Evolutionary conservation across 768 basidiomycete species (phyloP), one percentile per base, ranked within the genome.

Genomic region (Pholiota conissans): DNA sequence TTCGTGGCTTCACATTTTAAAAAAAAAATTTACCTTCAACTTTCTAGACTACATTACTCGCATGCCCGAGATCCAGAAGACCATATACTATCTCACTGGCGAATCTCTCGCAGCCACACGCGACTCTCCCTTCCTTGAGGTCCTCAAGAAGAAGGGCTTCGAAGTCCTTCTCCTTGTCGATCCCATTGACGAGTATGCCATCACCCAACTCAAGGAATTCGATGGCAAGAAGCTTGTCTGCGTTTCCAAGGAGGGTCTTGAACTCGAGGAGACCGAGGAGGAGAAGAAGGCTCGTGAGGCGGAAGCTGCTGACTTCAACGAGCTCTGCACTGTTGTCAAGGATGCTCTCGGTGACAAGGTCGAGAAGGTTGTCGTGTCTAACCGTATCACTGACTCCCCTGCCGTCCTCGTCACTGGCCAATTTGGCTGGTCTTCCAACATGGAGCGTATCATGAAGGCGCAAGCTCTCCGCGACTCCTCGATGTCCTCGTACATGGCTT

Each of bases 381-480:
- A 96, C 86, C 93, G 96, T 76, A 96, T 99, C 79, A 83, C 86
- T 66, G 94, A 96, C 76, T 97, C 95, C 18, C 95, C 95, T 60
- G 98, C 90, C 73, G 96, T 97, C 45, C 88, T 96, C 67, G 95
- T 98, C 70, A 98, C 97, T 58, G 96, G 96, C 56, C 95, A 98
- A 74, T 99, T 98, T 76, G 97, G 96, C 55, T 99, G 96, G 96
- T 97, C 94, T 26, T 95, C 95, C 55, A 98, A 98, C 84, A 98
- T 98, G 96, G 91, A 95, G 75, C 89, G 95, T 75, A 97, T 98
- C 81, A 98, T 98, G 96, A 96, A 96, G 79, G 95, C 96, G 11
- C 95, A 98, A 77, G 95, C 95, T 28, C 86, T 96, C 56, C 91
- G 94, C 61, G 94, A 96, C 73, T 92, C 93, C 16, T 93, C 91